Base-by-base conservation (phyloP, 78 protist genomes). In the Pigoraptor vietnamica region DNA sequence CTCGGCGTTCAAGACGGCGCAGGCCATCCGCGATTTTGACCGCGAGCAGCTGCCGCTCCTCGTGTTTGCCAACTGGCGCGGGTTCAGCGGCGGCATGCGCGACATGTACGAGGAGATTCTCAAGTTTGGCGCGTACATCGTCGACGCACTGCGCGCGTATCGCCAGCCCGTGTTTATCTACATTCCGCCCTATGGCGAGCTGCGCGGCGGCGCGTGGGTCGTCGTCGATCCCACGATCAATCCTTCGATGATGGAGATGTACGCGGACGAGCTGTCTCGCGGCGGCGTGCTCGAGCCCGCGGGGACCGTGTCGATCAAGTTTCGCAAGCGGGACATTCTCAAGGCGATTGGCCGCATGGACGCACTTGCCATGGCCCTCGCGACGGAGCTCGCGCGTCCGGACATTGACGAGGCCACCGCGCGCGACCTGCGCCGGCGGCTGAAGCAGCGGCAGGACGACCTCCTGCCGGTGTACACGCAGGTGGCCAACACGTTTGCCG, bases 131-230 rank as follows among this genome's bases (percentile, higher is more conserved):
- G 91, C 99, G 37, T 90, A 90, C 94, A 98, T 98, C 87, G 99
- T 98, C 79, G 99, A 98, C 92, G 92, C 90, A 33, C 97, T 98
- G 34, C 91, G 95, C 40, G 87, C 88, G 81, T 98, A 95, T 96
- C 24, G 40, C 35, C 98, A 96, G 94, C 99, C 99, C 36, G 94
- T 97, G 0, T 89, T 95, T 37, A 95, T 98, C 32, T 98, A 98
- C 93, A 67, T 98, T 19, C 99, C 99, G 55, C 99, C 99, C 34
- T 24, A 40, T 86, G 97, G 95, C 21, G 99, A 97, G 91, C 93
- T 98, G 24, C 94, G 99, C 83, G 98, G 99, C 35, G 99, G 99
- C 25, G 98, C 99, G 37, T 98, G 99, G 99, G 99, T 98, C 9
- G 99, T 98, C 23, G 90, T 98, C 0, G 99, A 98, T 93, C 91